These are phyloP conservation scores for Teunomyces barrocoloradensis DNA, from an alignment of 805 yeast genomes.

Conservation along the genomic window DNA sequence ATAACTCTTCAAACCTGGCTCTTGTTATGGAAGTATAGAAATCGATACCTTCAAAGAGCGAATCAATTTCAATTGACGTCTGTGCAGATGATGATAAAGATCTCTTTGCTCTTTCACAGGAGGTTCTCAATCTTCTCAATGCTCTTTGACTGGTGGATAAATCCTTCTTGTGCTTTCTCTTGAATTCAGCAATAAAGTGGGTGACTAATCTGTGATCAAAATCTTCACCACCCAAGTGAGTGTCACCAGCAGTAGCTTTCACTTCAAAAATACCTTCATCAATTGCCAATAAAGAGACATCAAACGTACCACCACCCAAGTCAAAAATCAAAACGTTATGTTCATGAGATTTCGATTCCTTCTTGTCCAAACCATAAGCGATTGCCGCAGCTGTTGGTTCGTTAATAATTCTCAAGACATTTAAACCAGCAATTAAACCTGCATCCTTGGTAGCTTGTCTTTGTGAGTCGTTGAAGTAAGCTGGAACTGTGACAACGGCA, in stretches of 20 bases:
- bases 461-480: slow-evolving; percentile 43
- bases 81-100: slow-evolving; percentile 93
- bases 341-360: slow-evolving; percentile 54
- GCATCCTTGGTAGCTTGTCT: slow-evolving; percentile 47
- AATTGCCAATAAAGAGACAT: slow-evolving; percentile 82
- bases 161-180: slow-evolving; percentile 90
- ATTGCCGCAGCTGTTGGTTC: slow-evolving; percentile 48
- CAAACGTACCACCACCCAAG: slow-evolving; percentile 97
- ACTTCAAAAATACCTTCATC: slow-evolving; percentile 93
- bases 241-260: slow-evolving; percentile 92
- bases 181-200: slow-evolving; percentile 88
- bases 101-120: slow-evolving; percentile 98
- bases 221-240: slow-evolving; percentile 98
- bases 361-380: slow-evolving; percentile 51
- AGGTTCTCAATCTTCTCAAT: slow-evolving; percentile 90
- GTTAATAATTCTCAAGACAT: slow-evolving; percentile 42
- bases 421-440: slow-evolving; percentile 46
- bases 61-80: slow-evolving; percentile 93
- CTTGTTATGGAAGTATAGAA: slow-evolving; percentile 93
- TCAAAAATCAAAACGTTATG: slow-evolving; percentile 90
- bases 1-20: slow-evolving; percentile 97
- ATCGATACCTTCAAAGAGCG: slow-evolving; percentile 91
- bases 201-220: slow-evolving; percentile 86
- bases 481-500: slow-evolving; percentile 45
- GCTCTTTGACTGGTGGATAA: slow-evolving; percentile 80